phyloP scores from a whole-genome alignment of 345 rosid genomes.

The Litchi chinensis region DNA sequence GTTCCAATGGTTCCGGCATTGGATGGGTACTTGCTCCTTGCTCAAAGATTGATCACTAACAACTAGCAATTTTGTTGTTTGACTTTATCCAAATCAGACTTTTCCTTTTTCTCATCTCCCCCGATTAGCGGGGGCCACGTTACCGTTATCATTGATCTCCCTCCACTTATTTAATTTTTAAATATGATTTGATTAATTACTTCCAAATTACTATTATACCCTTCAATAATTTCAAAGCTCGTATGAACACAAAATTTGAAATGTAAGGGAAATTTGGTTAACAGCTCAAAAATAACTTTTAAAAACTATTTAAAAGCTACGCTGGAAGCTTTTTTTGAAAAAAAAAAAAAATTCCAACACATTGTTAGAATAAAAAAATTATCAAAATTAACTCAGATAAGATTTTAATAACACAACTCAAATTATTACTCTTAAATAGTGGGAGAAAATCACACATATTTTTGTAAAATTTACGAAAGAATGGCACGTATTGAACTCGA shows the following conservation, averaged over 20 bases:
- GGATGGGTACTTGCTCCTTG: background rate
- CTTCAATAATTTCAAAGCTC: background rate
- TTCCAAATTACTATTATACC: background rate
- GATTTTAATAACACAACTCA: too few species aligned
- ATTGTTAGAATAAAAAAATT: too few species aligned
- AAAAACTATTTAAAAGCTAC: too few species aligned
- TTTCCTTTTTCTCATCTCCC: constrained; percentile 1
- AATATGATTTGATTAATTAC: background rate
- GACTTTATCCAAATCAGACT: constrained; percentile 14
- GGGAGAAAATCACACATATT: too few species aligned
- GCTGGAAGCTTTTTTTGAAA: too few species aligned
- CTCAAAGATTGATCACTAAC: background rate
- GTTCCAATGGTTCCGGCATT: constrained; percentile 9
- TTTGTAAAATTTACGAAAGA: too few species aligned
- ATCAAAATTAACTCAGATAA: too few species aligned
- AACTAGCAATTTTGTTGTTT: constrained; percentile 3
- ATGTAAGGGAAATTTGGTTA: background rate
- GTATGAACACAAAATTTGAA: background rate
- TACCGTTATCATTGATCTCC: constrained; percentile 46
- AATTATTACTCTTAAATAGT: too few species aligned
- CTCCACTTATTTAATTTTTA: constrained; percentile 9
- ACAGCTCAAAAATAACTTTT: too few species aligned
- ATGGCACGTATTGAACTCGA: too few species aligned
- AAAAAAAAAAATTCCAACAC: too few species aligned
- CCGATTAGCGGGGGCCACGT: constrained; percentile 40